Base-by-base conservation (phyloP, 1,284 basidiomycete species). In the Papiliotrema laurentii region DNA sequence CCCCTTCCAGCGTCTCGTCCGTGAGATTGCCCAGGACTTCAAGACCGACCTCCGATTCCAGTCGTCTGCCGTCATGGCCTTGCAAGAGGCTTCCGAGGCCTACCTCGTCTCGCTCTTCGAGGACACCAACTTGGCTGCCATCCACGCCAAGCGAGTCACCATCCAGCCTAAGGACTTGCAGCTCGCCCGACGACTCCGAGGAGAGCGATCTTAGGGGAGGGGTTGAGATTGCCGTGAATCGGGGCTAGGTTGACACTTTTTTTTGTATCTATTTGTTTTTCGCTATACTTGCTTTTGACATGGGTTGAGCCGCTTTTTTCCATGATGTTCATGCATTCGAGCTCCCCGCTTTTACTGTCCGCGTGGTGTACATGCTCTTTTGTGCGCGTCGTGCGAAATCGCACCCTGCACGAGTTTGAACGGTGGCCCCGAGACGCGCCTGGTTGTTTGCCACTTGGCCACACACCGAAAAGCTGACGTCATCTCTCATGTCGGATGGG, bases 11-110 rank as follows among this genome's bases (percentile, higher is more conserved):
- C 76, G 79, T 57, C 74, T 79, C 43, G 72, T 78, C 51, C 77
- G 88, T 77, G 87, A 93, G 76, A 91, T 92, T 57, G 88, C 89
- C 50, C 87, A 91, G 78, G 86, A 90, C 75, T 89, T 90, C 81
- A 89, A 56, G 72, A 86, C 47, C 31, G 39, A 43, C 41, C 41
- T 28, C 26, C 30, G 45, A 37, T 46, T 46, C 45, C 45, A 35
- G 9, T 85, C 81, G 31, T 85, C 81, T 48, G 86, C 82, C 61
- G 84, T 87, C 53, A 67, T 67, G 47, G 84, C 84, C 4, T 77
- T 88, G 53, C 86, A 87, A 73, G 84, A 87, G 73, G 84, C 86
- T 4, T 80, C 82, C 26, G 85, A 87, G 75, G 78, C 78, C 30
- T 79, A 80, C 75, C 71, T 74, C 54, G 71, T 73, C 59, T 71